Conservation (phyloP, 192 early-diverging fungal genomes). For the Gamsiella multidivaricata region DNA sequence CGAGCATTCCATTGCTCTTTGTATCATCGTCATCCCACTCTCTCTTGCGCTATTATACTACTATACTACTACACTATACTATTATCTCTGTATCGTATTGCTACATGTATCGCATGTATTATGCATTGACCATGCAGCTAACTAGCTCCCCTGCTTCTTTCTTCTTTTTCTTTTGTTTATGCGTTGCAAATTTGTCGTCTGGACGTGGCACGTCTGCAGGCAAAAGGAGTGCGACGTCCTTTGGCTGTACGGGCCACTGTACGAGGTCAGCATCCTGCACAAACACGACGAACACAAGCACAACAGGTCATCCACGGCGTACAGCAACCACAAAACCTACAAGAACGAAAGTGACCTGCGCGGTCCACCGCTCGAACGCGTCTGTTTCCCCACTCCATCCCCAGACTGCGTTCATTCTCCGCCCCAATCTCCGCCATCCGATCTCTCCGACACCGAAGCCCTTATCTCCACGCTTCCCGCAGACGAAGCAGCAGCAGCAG, state of each 20-base stretch:
- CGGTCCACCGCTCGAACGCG: no score
- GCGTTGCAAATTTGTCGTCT: no score
- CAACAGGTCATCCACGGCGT: no score
- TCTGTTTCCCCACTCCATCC: neutral
- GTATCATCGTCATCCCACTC: neutral
- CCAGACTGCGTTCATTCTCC: neutral
- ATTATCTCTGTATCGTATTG: no score
- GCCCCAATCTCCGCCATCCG: neutral
- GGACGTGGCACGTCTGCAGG: no score
- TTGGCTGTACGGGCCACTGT: conserved; percentile 48
- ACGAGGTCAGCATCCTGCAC: conserved; percentile 16
- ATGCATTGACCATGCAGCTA: no score
- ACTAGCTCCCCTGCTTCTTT: neutral
- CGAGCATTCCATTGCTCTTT: no score
- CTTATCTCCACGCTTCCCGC: neutral
- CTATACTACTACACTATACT: no score
- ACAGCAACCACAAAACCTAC: neutral
- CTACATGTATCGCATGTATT: no score
- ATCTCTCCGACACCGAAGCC: neutral
- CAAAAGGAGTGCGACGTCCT: conserved; percentile 51
- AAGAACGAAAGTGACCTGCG: neutral
- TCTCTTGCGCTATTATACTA: neutral
- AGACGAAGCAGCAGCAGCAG: neutral
- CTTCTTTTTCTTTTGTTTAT: neutral
- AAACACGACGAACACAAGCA: neutral